A percentile compares a stretch with the other conserved stretches of the same genome.
Conservation (phyloP, 2,329 filamentous ascomycete species). For the Ceratocystis papillata region DNA sequence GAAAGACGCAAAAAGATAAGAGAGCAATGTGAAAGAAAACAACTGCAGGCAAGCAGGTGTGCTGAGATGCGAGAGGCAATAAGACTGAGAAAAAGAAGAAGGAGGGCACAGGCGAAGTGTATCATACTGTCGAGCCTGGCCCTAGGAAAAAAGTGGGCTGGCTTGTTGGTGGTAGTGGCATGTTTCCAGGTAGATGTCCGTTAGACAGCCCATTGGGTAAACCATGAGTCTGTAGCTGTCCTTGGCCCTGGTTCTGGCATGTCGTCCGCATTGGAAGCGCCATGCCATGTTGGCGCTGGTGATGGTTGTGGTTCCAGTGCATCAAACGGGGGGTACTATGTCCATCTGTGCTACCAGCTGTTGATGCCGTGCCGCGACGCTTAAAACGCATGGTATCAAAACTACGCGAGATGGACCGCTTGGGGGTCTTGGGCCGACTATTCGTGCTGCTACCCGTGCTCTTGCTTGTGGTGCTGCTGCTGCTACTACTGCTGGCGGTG, state of each 20-base stretch:
- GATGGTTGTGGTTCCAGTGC: conserved; percentile 12
- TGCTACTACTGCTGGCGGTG: neutral
- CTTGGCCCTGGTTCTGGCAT: neutral
- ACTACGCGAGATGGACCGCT: conserved; percentile 25
- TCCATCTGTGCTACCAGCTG: conserved; percentile 14
- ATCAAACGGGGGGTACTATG: conserved; percentile 20
- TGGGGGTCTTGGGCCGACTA: conserved; percentile 24
- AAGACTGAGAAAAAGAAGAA: neutral
- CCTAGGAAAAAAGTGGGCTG: conserved; percentile 18
- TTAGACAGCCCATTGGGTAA: neutral
- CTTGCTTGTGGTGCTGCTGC: neutral
- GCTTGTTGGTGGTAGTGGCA: conserved; percentile 19
- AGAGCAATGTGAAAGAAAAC: neutral
- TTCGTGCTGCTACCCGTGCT: neutral
- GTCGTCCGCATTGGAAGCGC: conserved; percentile 7
- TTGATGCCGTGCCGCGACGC: conserved; percentile 22
- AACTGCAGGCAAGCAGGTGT: neutral
- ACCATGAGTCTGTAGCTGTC: conserved; percentile 6
- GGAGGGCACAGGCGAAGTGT: neutral
- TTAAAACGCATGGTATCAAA: conserved; percentile 27
- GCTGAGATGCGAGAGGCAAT: neutral
- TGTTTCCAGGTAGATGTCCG: neutral
- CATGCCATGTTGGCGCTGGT: conserved; percentile 11
- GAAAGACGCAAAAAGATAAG: neutral
- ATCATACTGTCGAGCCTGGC: conserved; percentile 12